Evolutionary conservation across 1,284 basidiomycete species (phyloP), one percentile per base, ranked within the genome.

Genomic region (Austroboletus niveus): DNA sequence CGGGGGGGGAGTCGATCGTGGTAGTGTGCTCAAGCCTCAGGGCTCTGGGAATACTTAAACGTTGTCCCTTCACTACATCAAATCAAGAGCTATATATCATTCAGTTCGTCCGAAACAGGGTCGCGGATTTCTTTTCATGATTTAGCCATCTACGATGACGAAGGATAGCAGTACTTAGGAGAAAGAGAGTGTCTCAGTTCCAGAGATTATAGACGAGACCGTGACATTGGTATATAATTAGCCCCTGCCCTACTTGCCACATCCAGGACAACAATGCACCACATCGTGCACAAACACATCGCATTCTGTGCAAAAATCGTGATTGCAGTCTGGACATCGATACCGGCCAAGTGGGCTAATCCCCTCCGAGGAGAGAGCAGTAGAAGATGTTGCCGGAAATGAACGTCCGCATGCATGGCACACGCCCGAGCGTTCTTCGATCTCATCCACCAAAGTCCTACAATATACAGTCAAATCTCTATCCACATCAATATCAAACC

Each of bases 341-440:
- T 94, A 94, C 27, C 91, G 77, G n/a, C 89, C 88, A 2, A 87
- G 72, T 1, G 85, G 81, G 57, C 87, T 92, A 61, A 93, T 74
- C 2, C 87, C 87, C 51, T 90, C 88, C 39, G 75, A 71, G 8
- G 70, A 59, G 30, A 67, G 69, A 8, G 62, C 70, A 27, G 66
- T 60, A n/a, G 68, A 69, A 22, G 68, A 58, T 15, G 63, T 63
- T 10, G 64, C 62, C 14, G 75, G 73, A 68, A 95, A 92, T 4
- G 75, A 70, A 15, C 79, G 72, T 14, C 87, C 79, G 62, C 93
- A 95, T 0, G 82, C 89, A 63, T 86, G 84, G 61, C 92, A 94
- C 11, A 70, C 66, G 22, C 60, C 60, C 2, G 69, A 64, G 7
- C 70, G 62, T 47, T 66, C 61, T 29, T 65, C 64, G 42, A 66